Evolutionary conservation across 306 rosid genomes (phyloP).

Genomic region (Vigna mungo): DNA sequence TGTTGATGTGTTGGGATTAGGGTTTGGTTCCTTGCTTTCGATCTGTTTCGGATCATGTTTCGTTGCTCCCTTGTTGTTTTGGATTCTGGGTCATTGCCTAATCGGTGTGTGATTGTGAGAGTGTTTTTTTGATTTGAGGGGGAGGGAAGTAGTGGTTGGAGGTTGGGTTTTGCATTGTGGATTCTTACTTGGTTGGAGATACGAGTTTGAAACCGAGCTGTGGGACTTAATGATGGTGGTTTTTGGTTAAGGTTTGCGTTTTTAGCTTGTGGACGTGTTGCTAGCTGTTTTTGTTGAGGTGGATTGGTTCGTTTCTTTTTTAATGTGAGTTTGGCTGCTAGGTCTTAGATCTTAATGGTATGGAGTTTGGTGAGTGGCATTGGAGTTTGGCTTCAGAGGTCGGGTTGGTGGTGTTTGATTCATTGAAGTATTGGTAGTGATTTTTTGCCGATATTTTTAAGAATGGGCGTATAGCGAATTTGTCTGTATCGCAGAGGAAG

Average conservation of each 20-base stretch:
- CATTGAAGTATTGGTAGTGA: constrained; percentile 35
- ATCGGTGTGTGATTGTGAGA: constrained; percentile 44
- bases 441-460: neutral
- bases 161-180: constrained; percentile 48
- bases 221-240: constrained; percentile 41
- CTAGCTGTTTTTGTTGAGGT: constrained; percentile 34
- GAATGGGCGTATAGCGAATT: constrained; percentile 21
- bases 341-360: constrained; percentile 43
- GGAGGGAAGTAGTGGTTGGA: constrained; percentile 35
- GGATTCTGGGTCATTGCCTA: constrained; percentile 43
- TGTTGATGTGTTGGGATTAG: constrained; percentile 58
- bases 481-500: constrained; percentile 1
- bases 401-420: constrained; percentile 20
- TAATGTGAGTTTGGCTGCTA: constrained; percentile 33
- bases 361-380: constrained; percentile 28
- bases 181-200: constrained; percentile 42
- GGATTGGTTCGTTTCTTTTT: constrained; percentile 37
- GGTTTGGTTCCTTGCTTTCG: constrained; percentile 63
- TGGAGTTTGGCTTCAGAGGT: constrained; percentile 29
- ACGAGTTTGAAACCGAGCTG: constrained; percentile 55
- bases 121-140: constrained; percentile 43
- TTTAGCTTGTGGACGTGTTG: constrained; percentile 42
- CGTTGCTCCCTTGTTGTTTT: constrained; percentile 26
- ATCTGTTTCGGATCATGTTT: constrained; percentile 67
- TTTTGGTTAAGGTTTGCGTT: constrained; percentile 15